Evolutionary conservation across 495 filamentous ascomycete genomes (phyloP).

Genomic region (Aspergillus panamensis): DNA sequence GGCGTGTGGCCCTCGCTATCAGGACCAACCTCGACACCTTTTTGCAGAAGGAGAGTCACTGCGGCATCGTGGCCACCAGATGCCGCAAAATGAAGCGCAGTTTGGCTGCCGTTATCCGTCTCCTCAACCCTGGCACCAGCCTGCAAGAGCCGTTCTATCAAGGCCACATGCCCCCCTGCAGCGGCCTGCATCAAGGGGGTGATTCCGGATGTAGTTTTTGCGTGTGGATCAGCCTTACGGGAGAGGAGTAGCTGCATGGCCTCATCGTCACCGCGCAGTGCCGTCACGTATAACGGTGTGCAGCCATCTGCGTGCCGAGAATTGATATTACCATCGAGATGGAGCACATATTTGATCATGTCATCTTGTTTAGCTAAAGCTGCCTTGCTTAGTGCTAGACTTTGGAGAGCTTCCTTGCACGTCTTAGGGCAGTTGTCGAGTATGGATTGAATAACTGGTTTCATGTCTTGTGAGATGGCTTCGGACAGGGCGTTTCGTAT

Average conservation of each 20-base stretch:
- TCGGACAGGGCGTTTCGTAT: background rate
- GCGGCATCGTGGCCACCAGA: background rate
- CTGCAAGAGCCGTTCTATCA: background rate
- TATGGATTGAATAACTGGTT: background rate
- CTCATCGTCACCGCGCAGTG: background rate
- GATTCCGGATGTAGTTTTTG: background rate
- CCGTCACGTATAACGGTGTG: background rate
- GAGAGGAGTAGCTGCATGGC: background rate
- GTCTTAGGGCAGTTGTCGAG: background rate
- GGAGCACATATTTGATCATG: background rate
- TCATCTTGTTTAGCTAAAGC: background rate
- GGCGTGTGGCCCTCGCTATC: background rate
- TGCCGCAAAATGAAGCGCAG: background rate
- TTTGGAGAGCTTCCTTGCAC: background rate
- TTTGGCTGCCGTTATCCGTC: background rate
- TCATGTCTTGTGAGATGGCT: background rate
- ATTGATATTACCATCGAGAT: background rate
- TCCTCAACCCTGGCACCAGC: background rate
- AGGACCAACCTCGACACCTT: background rate
- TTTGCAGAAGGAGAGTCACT: background rate
- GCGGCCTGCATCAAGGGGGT: background rate
- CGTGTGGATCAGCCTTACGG: background rate
- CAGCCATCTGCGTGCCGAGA: background rate
- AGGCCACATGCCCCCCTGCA: background rate
- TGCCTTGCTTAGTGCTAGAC: background rate